Evolutionary conservation across 441 rosid genomes (phyloP), one percentile per base, ranked within the genome.

Genomic region (Arabidopsis hybrid): DNA sequence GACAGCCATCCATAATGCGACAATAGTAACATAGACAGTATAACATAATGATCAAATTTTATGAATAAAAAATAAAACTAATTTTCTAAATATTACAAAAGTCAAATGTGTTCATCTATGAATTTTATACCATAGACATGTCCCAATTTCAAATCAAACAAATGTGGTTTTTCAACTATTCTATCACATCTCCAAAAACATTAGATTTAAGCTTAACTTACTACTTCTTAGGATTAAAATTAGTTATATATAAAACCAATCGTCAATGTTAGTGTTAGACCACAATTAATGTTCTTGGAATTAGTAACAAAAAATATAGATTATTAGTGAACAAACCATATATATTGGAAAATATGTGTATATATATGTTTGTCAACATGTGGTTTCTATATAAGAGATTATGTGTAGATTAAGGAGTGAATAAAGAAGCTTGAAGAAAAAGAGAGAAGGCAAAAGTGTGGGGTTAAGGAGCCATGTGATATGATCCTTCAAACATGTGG

Each of bases 381-480:
- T 75, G 50, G 58, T 34, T 40, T 51, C 1, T 42, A 67, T 10
- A 52, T 74, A n/a, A 55, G 56, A 11, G 8, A 3, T 42, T 32
- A 11, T 26, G 40, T 17, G 62, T 45, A 34, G 31, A 65, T 46
- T 56, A 47, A 59, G 66, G 57, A 43, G 11, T 36, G 42, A 60
- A 56, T 17, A 69, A 73, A 53, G 74, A 68, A 60, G 67, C 21
- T 67, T 35, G 42, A 56, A 16, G 65, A 21, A 70, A 74, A 74
- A 74, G 67, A 34, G 45, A 3, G 35, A 64, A 70, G 29, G 67
- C 64, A 60, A 71, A 71, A 66, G 80, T 77, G 80, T 77, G 80
- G 80, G 80, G 76, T 77, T 77, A 66, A 65, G 53, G 68, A 60
- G 72, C 77, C 51, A 77, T 71, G 80, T 77, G 80, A 77, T 29